These are phyloP conservation scores for Spinacia oleracea DNA, from an alignment of 179 eudicot genomes.

Conservation along the genomic window DNA sequence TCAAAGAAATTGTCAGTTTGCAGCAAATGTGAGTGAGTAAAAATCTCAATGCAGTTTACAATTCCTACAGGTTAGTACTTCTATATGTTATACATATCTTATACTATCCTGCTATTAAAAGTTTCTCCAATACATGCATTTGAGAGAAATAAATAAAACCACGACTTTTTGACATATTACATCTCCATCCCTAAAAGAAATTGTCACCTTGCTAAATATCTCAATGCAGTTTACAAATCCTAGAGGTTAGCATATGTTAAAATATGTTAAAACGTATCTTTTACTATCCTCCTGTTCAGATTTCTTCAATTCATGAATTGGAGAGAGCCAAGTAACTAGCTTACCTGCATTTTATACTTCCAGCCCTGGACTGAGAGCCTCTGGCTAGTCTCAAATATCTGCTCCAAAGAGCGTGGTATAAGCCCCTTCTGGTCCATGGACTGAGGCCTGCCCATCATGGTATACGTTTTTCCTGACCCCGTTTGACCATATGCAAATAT, in stretches of 20 bases:
- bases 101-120: background rate
- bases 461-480: conserved; percentile 78
- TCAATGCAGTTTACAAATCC: background rate
- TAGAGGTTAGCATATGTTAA: background rate
- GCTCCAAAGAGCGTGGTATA: conserved; percentile 78
- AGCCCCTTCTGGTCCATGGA: conserved; percentile 62
- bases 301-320: background rate
- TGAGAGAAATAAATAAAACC: too few species aligned
- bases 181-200: background rate
- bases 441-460: conserved; percentile 86
- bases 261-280: background rate
- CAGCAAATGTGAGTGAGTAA: background rate
- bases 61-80: background rate
- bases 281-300: background rate
- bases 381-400: conserved; percentile 68
- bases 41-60: background rate
- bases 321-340: background rate
- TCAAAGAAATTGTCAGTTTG: background rate
- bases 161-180: background rate
- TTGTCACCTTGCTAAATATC: background rate
- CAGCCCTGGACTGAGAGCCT: conserved; percentile 65
- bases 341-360: conserved; percentile 78
- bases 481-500: conserved; percentile 92
- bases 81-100: background rate
- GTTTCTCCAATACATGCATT: background rate